Evolutionary conservation across 257 asterid species (phyloP).

Genomic region (Solanum medicagineum): DNA sequence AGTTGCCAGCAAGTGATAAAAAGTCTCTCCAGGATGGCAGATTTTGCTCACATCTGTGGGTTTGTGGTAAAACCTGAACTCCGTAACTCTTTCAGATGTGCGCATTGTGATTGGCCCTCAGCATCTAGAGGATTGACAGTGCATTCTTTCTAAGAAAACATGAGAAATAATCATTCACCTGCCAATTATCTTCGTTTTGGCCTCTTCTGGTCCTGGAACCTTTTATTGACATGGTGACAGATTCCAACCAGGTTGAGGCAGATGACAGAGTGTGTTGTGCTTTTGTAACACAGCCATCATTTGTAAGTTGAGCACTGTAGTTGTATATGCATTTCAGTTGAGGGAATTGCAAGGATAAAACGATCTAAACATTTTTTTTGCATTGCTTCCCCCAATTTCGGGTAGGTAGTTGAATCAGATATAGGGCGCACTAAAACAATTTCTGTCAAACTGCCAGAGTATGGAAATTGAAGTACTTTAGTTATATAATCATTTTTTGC

Average conservation of each 20-base stretch:
- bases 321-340: neutral
- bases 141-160: neutral
- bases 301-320: neutral
- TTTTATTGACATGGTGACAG: neutral
- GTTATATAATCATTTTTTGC: neutral
- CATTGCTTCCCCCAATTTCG: neutral
- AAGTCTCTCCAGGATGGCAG: neutral
- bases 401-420: neutral
- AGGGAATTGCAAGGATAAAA: neutral
- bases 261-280: neutral
- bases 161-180: neutral
- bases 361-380: neutral
- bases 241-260: neutral
- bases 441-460: neutral
- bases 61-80: neutral
- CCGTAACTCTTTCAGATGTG: neutral
- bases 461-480: neutral
- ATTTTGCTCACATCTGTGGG: neutral
- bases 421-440: neutral
- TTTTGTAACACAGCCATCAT: neutral
- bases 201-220: neutral
- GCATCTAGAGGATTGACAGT: neutral
- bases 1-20: conserved; percentile 23
- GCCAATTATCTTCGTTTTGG: neutral
- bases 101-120: neutral